Percentiles rank a stretch among this genome's conserved stretches.
These are phyloP conservation scores for Trichosporon ovoides DNA, from an alignment of 1,284 basidiomycete genomes.

Conservation along the genomic window DNA sequence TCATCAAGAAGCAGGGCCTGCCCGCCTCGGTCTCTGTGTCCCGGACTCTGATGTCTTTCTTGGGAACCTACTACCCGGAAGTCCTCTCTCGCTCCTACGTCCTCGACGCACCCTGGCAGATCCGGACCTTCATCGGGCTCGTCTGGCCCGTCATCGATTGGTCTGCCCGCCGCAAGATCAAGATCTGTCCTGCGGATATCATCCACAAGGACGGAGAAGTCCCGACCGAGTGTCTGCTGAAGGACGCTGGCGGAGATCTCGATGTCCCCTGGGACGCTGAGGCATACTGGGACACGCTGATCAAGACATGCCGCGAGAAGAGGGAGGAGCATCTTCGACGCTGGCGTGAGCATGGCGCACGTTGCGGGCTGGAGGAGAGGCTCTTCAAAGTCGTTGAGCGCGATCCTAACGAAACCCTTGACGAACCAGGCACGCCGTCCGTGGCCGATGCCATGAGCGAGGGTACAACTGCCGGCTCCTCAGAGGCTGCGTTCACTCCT, in stretches of 20 bases:
- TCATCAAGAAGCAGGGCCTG: constrained; percentile 38
- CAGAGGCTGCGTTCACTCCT: neutral
- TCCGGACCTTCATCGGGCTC: constrained; percentile 36
- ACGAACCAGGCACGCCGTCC: neutral
- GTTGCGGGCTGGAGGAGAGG: constrained; percentile 33
- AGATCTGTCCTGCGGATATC: constrained; percentile 21
- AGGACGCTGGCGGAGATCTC: constrained; percentile 30
- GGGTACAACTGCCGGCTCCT: neutral
- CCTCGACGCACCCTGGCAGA: constrained; percentile 36
- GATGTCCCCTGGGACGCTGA: constrained; percentile 34
- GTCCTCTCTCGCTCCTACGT: constrained; percentile 30
- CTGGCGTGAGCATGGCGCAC: constrained; percentile 27
- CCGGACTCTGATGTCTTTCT: constrained; percentile 25
- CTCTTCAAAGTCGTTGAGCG: constrained; percentile 24
- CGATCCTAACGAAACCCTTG: neutral
- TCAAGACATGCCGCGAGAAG: constrained; percentile 26
- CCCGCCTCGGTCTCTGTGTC: constrained; percentile 32
- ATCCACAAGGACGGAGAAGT: constrained; percentile 25
- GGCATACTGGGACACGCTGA: constrained; percentile 33
- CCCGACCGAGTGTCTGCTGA: constrained; percentile 20
- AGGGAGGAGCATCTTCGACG: constrained; percentile 25
- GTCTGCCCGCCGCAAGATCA: constrained; percentile 30
- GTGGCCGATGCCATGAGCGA: neutral
- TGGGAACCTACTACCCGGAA: constrained; percentile 33
- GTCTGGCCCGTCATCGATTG: constrained; percentile 43